Evolutionary conservation across 352 stramenopile species (phyloP).

Genomic region (Pythium brachiatum): DNA sequence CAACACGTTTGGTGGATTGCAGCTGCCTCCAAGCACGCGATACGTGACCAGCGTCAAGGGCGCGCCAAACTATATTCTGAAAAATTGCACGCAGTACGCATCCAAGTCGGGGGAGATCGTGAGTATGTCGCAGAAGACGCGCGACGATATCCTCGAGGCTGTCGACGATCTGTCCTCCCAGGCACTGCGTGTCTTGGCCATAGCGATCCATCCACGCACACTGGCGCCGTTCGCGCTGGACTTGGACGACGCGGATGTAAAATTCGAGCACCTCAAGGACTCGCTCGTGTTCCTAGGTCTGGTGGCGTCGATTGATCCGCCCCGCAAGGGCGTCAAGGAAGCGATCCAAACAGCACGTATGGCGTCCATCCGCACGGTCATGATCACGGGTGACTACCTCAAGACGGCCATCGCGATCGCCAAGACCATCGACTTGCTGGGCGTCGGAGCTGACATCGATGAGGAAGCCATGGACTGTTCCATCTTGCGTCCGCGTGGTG

Average conservation of each 20-base stretch:
- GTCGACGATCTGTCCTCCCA: constrained; percentile 36
- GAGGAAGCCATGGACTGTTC: constrained; percentile 53
- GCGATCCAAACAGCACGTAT: constrained; percentile 34
- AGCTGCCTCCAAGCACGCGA: constrained; percentile 3
- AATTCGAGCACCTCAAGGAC: constrained; percentile 33
- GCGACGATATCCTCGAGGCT: constrained; percentile 28
- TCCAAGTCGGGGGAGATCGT: constrained; percentile 21
- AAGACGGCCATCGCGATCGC: constrained; percentile 91
- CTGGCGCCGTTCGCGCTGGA: constrained; percentile 33
- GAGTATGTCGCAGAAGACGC: constrained; percentile 9
- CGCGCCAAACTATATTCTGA: constrained; percentile 30
- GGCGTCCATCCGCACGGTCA: constrained; percentile 53
- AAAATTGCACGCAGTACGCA: constrained; percentile 21
- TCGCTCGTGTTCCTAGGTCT: constrained; percentile 86
- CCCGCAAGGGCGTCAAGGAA: constrained; percentile 35
- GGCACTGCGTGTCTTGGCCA: constrained; percentile 60
- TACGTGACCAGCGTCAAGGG: constrained; percentile 27
- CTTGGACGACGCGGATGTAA: constrained; percentile 26
- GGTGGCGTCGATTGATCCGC: constrained; percentile 76
- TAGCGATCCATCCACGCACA: constrained; percentile 47
- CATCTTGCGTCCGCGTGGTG: constrained; percentile 24
- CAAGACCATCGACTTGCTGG: constrained; percentile 79
- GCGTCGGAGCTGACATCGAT: constrained; percentile 36
- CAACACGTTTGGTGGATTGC: constrained; percentile 10
- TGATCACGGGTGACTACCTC: constrained; percentile 91